Evolutionary conservation across 805 yeast genomes (phyloP).

Genomic region (Nakazawaea wyomingensis): DNA sequence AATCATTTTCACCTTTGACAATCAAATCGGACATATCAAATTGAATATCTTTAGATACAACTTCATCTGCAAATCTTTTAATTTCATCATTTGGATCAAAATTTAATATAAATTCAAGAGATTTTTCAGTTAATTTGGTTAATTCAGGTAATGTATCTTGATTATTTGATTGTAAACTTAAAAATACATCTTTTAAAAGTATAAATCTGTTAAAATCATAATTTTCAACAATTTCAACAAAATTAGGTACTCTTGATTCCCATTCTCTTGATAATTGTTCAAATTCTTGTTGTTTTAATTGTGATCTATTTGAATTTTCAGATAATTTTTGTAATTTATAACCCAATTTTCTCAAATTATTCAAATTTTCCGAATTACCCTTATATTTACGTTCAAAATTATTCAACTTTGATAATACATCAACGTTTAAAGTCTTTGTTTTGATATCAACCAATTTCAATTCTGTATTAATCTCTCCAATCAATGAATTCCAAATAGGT

Average conservation of each 20-base stretch:
- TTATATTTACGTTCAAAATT: slow-evolving; percentile 19
- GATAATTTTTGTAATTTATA: slow-evolving; percentile 1
- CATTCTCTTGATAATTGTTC: slow-evolving; percentile 51
- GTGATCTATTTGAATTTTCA: slow-evolving; percentile 16
- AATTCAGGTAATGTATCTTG: slow-evolving; percentile 45
- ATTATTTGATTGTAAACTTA: slow-evolving; percentile 58
- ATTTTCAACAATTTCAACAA: slow-evolving; percentile 68
- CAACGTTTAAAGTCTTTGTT: slow-evolving; percentile 27
- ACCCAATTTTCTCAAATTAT: slow-evolving; percentile 9
- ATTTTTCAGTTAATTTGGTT: slow-evolving; percentile 50
- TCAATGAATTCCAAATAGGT: slow-evolving; percentile 39
- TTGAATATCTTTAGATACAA: slow-evolving; percentile 17
- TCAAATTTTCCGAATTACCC: slow-evolving; percentile 14
- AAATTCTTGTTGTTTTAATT: slow-evolving; percentile 34
- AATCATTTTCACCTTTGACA: background rate
- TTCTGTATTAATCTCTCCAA: slow-evolving; percentile 39
- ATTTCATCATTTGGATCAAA: slow-evolving; percentile 61
- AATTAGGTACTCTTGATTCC: slow-evolving; percentile 73
- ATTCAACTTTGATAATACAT: slow-evolving; percentile 18
- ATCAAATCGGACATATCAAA: slow-evolving; percentile 8
- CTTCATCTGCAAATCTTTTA: slow-evolving; percentile 43
- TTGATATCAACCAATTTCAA: slow-evolving; percentile 38
- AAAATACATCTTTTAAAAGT: slow-evolving; percentile 59
- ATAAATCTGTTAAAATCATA: slow-evolving; percentile 61
- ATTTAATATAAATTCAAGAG: slow-evolving; percentile 59